Evolutionary conservation across 305 asterid genomes (phyloP).

Genomic region (Fraxinus albicans): DNA sequence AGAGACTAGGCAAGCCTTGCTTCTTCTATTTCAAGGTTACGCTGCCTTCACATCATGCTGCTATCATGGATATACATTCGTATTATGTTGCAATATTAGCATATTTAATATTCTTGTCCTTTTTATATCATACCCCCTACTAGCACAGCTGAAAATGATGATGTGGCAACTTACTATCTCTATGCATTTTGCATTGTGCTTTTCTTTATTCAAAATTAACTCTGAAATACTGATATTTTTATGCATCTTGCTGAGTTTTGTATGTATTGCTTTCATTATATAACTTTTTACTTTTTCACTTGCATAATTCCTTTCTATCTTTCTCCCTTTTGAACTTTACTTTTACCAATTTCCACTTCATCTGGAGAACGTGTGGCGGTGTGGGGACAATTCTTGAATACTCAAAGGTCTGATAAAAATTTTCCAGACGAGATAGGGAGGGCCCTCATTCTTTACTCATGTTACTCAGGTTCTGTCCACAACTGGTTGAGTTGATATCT

Average conservation of each 20-base stretch:
- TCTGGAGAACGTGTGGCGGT: background rate
- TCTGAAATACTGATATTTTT: background rate
- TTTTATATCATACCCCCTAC: background rate
- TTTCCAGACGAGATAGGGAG: background rate
- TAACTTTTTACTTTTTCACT: background rate
- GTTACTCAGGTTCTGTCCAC: background rate
- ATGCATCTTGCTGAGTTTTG: background rate
- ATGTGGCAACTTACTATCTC: background rate
- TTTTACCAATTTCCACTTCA: background rate
- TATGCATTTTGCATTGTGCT: background rate
- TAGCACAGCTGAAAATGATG: background rate
- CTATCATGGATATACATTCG: background rate
- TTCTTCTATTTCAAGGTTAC: background rate
- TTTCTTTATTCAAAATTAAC: background rate
- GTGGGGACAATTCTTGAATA: background rate
- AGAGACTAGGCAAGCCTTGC: background rate
- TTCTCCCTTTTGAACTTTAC: background rate
- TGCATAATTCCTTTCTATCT: background rate
- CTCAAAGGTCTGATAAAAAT: background rate
- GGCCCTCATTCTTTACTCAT: background rate
- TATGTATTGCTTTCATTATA: background rate
- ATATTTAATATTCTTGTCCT: background rate
- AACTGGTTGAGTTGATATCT: background rate
- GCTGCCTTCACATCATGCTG: background rate
- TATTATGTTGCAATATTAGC: background rate